phyloP scores from a whole-genome alignment of 345 rosid genomes.

The Trapa incisa region DNA sequence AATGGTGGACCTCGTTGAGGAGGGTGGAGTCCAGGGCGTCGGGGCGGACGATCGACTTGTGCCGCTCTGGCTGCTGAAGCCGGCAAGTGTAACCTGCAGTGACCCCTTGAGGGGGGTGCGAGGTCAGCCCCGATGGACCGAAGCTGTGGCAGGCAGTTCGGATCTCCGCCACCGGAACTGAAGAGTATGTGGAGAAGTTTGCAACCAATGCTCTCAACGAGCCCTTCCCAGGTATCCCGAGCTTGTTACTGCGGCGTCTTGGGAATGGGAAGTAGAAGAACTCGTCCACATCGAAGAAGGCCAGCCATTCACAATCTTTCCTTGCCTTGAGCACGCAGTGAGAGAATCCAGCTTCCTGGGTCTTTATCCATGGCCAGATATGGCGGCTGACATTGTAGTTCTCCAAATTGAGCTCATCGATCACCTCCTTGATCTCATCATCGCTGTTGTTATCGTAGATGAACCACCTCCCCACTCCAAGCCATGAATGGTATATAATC shows the following conservation, averaged over 20 bases:
- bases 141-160: slow-evolving; percentile 83
- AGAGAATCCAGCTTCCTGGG: slow-evolving; percentile 96
- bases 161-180: slow-evolving; percentile 42
- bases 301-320: slow-evolving; percentile 78
- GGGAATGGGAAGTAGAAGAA: slow-evolving; percentile 61
- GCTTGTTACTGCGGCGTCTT: slow-evolving; percentile 16
- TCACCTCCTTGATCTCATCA: slow-evolving; percentile 43
- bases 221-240: slow-evolving; percentile 35
- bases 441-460: slow-evolving; percentile 95
- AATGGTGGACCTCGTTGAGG: slow-evolving; percentile 88
- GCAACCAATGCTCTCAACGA: slow-evolving; percentile 48
- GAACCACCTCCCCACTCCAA: slow-evolving; percentile 89
- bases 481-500: slow-evolving; percentile 85
- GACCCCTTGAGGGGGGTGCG: slow-evolving; percentile 65
- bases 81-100: slow-evolving; percentile 84
- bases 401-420: slow-evolving; percentile 40
- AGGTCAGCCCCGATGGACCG: slow-evolving; percentile 79
- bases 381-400: slow-evolving; percentile 63
- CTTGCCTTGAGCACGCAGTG: slow-evolving; percentile 78
- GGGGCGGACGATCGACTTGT: slow-evolving; percentile 67
- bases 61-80: slow-evolving; percentile 73
- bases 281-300: slow-evolving; percentile 93
- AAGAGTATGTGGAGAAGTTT: slow-evolving; percentile 58
- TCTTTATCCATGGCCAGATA: slow-evolving; percentile 93
- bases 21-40: slow-evolving; percentile 49